These are phyloP conservation scores for Beauveria varroae DNA, from an alignment of 2,329 filamentous ascomycete genomes.

Conservation along the genomic window DNA sequence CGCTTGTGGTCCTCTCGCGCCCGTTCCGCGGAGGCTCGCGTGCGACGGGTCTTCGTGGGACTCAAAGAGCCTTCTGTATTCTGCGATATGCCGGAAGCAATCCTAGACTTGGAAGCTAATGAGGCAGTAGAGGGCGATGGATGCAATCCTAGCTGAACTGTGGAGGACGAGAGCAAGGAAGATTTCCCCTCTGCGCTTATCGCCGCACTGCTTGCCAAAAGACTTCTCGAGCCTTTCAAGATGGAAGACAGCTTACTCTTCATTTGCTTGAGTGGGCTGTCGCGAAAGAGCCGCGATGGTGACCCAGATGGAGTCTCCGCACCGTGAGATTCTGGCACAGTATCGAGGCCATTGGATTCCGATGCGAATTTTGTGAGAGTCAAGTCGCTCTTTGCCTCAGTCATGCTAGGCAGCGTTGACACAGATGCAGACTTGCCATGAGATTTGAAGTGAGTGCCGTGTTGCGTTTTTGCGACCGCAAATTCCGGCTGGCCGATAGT, in stretches of 20 bases:
- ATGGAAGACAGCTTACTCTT: conserved; percentile 91
- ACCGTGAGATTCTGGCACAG: conserved; percentile 36
- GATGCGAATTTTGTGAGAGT: conserved; percentile 53
- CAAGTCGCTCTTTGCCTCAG: conserved; percentile 16
- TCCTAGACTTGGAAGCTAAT: conserved; percentile 24
- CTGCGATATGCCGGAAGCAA: conserved; percentile 16
- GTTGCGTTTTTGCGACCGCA: not conserved
- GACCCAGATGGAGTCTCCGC: conserved; percentile 48
- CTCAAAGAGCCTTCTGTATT: conserved; percentile 25
- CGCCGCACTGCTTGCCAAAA: conserved; percentile 70
- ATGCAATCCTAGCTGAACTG: conserved; percentile 37
- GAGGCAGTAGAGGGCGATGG: conserved; percentile 41
- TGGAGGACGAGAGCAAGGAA: conserved; percentile 47
- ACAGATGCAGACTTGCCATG: conserved; percentile 58
- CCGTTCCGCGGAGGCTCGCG: conserved; percentile 52
- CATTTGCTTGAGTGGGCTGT: conserved; percentile 82
- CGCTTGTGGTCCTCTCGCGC: conserved; percentile 56
- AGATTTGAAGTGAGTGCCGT: conserved; percentile 8
- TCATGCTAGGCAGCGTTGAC: conserved; percentile 37
- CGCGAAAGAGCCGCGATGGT: conserved; percentile 48
- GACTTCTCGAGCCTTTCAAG: conserved; percentile 75
- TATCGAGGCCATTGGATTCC: conserved; percentile 41
- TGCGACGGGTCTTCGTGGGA: conserved; percentile 39
- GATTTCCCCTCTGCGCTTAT: conserved; percentile 56
- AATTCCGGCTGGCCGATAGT: conserved; percentile 38